Base-by-base conservation (phyloP, 495 filamentous ascomycete species). In the Talaromyces stipitatus region DNA sequence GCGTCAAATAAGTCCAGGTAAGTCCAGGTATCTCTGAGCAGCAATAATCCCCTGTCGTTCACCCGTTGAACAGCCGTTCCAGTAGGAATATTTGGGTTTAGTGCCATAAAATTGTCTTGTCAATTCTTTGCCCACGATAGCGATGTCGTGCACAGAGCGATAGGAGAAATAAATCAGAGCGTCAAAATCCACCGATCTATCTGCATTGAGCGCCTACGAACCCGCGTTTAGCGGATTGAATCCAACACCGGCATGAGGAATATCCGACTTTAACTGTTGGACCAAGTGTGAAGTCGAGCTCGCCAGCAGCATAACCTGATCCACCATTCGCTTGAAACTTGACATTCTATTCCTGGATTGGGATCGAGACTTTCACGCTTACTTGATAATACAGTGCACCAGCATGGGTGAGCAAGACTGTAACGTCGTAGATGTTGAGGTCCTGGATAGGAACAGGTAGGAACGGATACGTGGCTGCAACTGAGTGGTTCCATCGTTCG, bases 1-100 rank as follows among this genome's bases (percentile, higher is more conserved):
- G 16, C 86, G 66, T 89, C 83, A 60, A 82, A 80, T n/a, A n/a
- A n/a, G n/a, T n/a, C n/a, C n/a, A n/a, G n/a, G n/a, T 7, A 68
- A 63, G 10, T 65, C 64, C 0, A 76, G 76, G 55, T 68, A 78
- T 46, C 66, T 62, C 55, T 78, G 70, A 11, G 72, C 73, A n/a
- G 66, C 58, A 61, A 72, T 70, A 7, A 76, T 64, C 3, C 75
- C 78, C 57, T 81, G 72, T 16, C 72, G 59, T 10, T 77, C 78
- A 23, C 77, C 78, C 20, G 63, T 66, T 8, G 76, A 79, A 58
- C 78, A 81, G 9, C 78, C 78, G 11, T 65, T 59, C 48, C 69
- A 81, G 55, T 80, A 80, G 0, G 70, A 72, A 43, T 76, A 71
- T 16, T 53, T 57, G 1, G 61, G 32, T 1, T 27, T 16, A 3